Conservation (phyloP, 441 rosid species). For the Metrosideros polymorpha region DNA sequence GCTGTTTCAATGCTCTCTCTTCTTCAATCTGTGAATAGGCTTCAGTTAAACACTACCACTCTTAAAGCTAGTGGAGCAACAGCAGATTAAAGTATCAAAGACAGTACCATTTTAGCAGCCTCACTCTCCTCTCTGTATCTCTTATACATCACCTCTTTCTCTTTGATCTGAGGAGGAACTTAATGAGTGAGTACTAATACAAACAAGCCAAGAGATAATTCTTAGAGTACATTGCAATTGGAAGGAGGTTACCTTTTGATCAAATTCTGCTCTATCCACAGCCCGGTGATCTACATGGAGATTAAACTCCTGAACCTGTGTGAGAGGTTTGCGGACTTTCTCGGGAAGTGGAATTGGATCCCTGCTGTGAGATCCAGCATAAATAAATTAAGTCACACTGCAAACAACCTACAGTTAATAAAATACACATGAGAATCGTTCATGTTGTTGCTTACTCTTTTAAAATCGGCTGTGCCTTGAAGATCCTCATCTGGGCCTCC, state of each 20-base stretch:
- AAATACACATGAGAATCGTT: neutral
- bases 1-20: constrained; percentile 79
- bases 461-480: constrained; percentile 71
- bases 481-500: constrained; percentile 64
- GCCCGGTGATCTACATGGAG: constrained; percentile 71
- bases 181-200: neutral
- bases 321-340: constrained; percentile 79
- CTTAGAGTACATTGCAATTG: neutral
- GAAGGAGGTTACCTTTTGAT: constrained; percentile 52
- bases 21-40: constrained; percentile 53
- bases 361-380: constrained; percentile 21
- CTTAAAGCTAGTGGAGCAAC: neutral
- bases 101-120: constrained; percentile 64
- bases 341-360: constrained; percentile 90
- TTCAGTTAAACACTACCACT: neutral
- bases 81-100: neutral
- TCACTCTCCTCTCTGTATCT: constrained; percentile 94
- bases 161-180: constrained; percentile 53
- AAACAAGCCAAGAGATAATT: neutral
- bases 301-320: constrained; percentile 65
- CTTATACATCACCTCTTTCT: constrained; percentile 75
- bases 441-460: constrained; percentile 44
- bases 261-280: constrained; percentile 80
- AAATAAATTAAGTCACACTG: neutral
- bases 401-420: neutral